phyloP scores from a whole-genome alignment of 495 filamentous ascomycete species.

The Penicillium cosmopolitanum region DNA sequence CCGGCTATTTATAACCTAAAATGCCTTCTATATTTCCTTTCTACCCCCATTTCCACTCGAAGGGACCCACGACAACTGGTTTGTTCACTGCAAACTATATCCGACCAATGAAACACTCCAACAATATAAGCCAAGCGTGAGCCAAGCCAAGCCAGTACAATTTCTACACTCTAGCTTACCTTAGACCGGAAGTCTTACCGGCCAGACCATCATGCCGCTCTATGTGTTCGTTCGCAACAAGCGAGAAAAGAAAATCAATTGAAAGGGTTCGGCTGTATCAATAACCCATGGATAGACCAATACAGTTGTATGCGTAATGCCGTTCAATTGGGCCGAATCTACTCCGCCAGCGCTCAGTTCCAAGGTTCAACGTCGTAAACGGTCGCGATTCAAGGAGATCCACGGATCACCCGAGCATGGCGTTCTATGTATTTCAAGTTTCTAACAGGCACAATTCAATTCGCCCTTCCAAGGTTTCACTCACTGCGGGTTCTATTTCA shows the following conservation, averaged over 20 bases:
- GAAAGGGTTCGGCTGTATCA: slow-evolving; percentile 8
- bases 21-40: too few relatives aligned
- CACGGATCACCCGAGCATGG: slow-evolving; percentile 11
- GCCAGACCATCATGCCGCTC: background rate
- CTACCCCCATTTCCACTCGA: too few relatives aligned
- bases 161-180: background rate
- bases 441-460: background rate
- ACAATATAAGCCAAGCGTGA: too few relatives aligned
- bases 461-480: background rate
- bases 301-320: slow-evolving; percentile 4
- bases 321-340: slow-evolving; percentile 21
- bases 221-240: background rate
- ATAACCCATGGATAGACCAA: slow-evolving; percentile 11
- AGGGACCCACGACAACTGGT: too few relatives aligned
- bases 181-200: background rate
- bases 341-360: slow-evolving; percentile 15
- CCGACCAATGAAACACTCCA: too few relatives aligned
- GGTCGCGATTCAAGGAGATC: slow-evolving; percentile 4
- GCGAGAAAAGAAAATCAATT: slow-evolving; percentile 4
- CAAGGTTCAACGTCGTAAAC: slow-evolving; percentile 1
- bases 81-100: too few relatives aligned
- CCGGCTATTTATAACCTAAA: too few relatives aligned
- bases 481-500: background rate
- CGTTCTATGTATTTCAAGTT: background rate
- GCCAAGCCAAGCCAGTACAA: too few relatives aligned